These are phyloP conservation scores for Candida loeiensis DNA, from an alignment of 805 yeast species.

Conservation along the genomic window DNA sequence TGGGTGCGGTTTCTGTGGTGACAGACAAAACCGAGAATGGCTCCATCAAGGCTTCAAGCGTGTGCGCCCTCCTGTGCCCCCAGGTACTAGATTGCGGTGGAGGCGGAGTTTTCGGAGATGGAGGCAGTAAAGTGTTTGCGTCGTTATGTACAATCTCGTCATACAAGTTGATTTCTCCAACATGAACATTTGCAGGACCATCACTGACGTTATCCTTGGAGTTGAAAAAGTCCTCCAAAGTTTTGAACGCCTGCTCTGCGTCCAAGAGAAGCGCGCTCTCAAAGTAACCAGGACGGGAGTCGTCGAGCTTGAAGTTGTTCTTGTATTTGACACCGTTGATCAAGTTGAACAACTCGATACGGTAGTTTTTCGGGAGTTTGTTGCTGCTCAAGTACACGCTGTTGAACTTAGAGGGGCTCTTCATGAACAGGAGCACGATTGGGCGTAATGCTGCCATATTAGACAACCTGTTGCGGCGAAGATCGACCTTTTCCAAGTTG, in stretches of 20 bases:
- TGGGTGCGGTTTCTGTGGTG: slow-evolving; percentile 6
- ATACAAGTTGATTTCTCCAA: slow-evolving; percentile 10
- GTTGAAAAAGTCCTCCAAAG: slow-evolving; percentile 36
- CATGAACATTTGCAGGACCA: slow-evolving; percentile 5
- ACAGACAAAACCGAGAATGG: slow-evolving; percentile 13
- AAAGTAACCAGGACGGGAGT: slow-evolving; percentile 59
- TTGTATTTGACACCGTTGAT: slow-evolving; percentile 50
- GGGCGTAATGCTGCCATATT: slow-evolving; percentile 34
- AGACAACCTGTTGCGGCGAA: slow-evolving; percentile 45
- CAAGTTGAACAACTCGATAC: slow-evolving; percentile 54
- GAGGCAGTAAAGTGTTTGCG: slow-evolving; percentile 4
- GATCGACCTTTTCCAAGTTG: slow-evolving; percentile 48
- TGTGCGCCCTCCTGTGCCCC: slow-evolving; percentile 13
- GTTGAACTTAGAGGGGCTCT: slow-evolving; percentile 29
- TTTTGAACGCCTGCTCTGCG: slow-evolving; percentile 43
- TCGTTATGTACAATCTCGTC: slow-evolving; percentile 28
- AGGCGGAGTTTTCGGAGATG: slow-evolving; percentile 4
- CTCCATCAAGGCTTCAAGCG: slow-evolving; percentile 16
- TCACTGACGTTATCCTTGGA: not conserved
- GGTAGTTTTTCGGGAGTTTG: slow-evolving; percentile 41
- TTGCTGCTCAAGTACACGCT: slow-evolving; percentile 44
- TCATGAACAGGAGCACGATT: slow-evolving; percentile 31
- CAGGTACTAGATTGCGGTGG: not conserved
- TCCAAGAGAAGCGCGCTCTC: slow-evolving; percentile 55
- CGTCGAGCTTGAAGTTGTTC: slow-evolving; percentile 51